Evolutionary conservation across 164 flowering plant genomes (phyloP).

Genomic region (Santalum album): DNA sequence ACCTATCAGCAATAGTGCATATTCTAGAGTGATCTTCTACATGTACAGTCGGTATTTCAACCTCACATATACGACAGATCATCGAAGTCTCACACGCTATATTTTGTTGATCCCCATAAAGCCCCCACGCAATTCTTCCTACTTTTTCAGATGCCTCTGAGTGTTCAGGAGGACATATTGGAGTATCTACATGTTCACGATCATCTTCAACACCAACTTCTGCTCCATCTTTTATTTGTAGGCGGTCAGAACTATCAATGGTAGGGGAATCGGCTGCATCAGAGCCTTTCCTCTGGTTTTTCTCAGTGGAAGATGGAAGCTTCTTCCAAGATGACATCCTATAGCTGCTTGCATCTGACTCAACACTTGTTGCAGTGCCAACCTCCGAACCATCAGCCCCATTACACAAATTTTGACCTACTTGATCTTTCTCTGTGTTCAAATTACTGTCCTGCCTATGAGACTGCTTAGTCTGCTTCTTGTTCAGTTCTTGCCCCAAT

Average conservation of each 20-base stretch:
- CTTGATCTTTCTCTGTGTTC: conserved; percentile 22
- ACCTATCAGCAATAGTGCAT: conserved; percentile 90
- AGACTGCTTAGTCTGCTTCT: conserved; percentile 28
- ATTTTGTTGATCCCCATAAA: conserved; percentile 47
- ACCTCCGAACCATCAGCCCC: conserved; percentile 36
- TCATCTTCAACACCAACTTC: conserved; percentile 13
- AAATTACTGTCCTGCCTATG: conserved; percentile 25
- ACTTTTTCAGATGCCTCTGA: conserved; percentile 25
- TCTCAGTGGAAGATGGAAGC: conserved; percentile 73
- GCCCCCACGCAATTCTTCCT: conserved; percentile 44
- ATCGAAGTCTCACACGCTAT: conserved; percentile 52
- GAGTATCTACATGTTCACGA: conserved; percentile 26
- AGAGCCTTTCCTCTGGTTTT: conserved; percentile 37
- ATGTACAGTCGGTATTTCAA: conserved; percentile 82
- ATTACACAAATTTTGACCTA: conserved; percentile 16
- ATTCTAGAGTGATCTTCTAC: conserved; percentile 94
- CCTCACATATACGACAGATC: conserved; percentile 96
- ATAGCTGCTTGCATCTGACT: conserved; percentile 54
- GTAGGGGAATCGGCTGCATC: conserved; percentile 33
- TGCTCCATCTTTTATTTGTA: conserved; percentile 24
- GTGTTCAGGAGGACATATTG: conserved; percentile 22
- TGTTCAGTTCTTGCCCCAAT: conserved; percentile 26
- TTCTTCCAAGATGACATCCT: conserved; percentile 97
- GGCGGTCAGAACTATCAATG: conserved; percentile 24
- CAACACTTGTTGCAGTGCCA: conserved; percentile 59